These are phyloP conservation scores for Suhomyces kilbournensis DNA, from an alignment of 805 yeast genomes.

Conservation along the genomic window DNA sequence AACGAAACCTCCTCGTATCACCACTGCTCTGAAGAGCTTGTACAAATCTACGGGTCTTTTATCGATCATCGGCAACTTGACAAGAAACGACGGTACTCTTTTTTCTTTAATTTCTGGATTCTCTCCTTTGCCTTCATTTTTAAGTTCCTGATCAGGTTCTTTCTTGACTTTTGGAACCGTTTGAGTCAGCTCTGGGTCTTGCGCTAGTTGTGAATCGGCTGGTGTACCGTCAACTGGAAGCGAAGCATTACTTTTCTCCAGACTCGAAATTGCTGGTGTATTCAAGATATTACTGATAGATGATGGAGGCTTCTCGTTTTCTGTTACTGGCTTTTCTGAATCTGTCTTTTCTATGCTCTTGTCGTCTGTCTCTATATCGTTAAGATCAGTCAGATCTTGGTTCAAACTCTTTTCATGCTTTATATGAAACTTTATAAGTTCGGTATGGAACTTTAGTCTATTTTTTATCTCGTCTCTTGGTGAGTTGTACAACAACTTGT, in stretches of 20 bases:
- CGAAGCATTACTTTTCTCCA: background rate
- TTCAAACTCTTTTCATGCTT: background rate
- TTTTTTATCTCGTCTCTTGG: constrained; percentile 40
- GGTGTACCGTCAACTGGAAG: too few species aligned
- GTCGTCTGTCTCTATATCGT: background rate
- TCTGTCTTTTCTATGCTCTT: background rate
- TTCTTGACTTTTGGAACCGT: background rate
- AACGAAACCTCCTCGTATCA: constrained; percentile 63
- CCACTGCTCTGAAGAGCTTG: constrained; percentile 55
- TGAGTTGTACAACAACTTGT: constrained; percentile 47
- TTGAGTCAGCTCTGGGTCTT: background rate
- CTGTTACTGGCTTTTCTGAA: background rate
- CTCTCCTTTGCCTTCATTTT: background rate
- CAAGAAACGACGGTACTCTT: constrained; percentile 20
- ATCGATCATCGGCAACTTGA: constrained; percentile 63
- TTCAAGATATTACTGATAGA: background rate
- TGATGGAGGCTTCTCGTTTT: background rate
- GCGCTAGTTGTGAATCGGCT: background rate
- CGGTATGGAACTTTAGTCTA: constrained; percentile 47
- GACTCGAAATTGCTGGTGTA: background rate
- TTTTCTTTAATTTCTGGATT: background rate
- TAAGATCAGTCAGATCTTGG: background rate
- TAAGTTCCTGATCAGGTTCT: background rate
- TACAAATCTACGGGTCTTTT: constrained; percentile 64
- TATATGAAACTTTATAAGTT: constrained; percentile 42